Percentiles rank a stretch among this genome's conserved stretches.
These are phyloP conservation scores for Rubroshorea leprosula DNA, from an alignment of 345 rosid species.

Conservation along the genomic window DNA sequence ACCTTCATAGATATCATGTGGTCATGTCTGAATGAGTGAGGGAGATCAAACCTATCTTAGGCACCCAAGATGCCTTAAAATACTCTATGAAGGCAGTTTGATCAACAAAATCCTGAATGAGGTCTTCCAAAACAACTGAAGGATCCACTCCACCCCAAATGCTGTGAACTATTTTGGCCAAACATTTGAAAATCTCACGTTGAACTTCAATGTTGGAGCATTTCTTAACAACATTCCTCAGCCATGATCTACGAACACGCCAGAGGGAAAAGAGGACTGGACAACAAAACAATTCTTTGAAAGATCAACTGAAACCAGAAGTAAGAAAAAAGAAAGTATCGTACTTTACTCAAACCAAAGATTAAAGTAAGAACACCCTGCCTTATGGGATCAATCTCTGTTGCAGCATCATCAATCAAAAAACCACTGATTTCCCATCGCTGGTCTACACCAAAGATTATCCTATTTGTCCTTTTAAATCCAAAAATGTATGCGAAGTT, in stretches of 20 bases:
- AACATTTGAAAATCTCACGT: constrained; percentile 67
- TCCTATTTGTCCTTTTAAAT: too few relatives aligned
- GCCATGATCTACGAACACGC: constrained; percentile 95
- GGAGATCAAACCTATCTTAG: constrained; percentile 84
- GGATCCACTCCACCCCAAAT: constrained; percentile 60
- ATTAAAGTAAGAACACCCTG: constrained; percentile 16
- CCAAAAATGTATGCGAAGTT: too few relatives aligned
- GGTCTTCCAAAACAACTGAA: constrained; percentile 48
- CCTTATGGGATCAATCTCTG: constrained; percentile 89
- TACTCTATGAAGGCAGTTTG: constrained; percentile 71
- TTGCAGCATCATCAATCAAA: constrained; percentile 80
- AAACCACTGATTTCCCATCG: constrained; percentile 76
- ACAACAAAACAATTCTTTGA: constrained; percentile 77
- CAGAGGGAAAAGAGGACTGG: constrained; percentile 79
- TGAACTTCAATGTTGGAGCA: constrained; percentile 65
- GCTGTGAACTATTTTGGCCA: constrained; percentile 62
- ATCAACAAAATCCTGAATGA: constrained; percentile 72
- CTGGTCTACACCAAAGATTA: constrained; percentile 55
- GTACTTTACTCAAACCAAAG: constrained; percentile 5
- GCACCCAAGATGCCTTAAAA: constrained; percentile 78
- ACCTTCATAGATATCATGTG: background rate
- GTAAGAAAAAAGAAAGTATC: constrained; percentile 5
- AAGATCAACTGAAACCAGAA: constrained; percentile 17
- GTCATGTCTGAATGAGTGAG: too few relatives aligned
- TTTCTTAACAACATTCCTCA: constrained; percentile 70